phyloP scores from a whole-genome alignment of 768 basidiomycete species.

The Boletus barrowsii region DNA sequence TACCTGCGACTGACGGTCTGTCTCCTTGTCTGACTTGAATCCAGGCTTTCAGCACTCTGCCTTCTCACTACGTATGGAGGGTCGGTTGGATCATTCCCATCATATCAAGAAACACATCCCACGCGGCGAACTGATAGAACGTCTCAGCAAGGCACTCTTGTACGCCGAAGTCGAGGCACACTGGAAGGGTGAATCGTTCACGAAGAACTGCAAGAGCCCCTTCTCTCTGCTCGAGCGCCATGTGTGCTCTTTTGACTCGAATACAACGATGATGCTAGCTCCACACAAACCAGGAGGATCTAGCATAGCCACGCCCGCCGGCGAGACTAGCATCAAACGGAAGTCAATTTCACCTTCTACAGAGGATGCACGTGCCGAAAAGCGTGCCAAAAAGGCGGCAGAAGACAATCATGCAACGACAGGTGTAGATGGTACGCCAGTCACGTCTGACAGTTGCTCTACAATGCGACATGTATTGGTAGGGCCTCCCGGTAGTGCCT shows the following conservation, averaged over 20 bases:
- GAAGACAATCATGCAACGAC: conserved; percentile 36
- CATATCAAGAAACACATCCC: conserved; percentile 71
- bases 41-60: conserved; percentile 80
- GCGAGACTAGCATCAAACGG: conserved; percentile 42
- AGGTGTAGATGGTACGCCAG: conserved; percentile 40
- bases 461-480: not conserved
- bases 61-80: conserved; percentile 75
- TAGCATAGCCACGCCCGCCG: not conserved
- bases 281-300: conserved; percentile 19
- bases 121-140: conserved; percentile 77
- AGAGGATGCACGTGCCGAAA: conserved; percentile 54
- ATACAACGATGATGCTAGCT: conserved; percentile 17
- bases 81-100: conserved; percentile 64
- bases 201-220: conserved; percentile 60
- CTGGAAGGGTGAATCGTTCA: conserved; percentile 63
- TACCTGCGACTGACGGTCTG: not conserved
- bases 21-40: conserved; percentile 7
- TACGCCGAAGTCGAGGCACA: conserved; percentile 84
- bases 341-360: conserved; percentile 48
- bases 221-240: conserved; percentile 79
- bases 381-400: conserved; percentile 53
- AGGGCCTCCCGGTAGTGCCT: conserved; percentile 12
- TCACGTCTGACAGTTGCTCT: conserved; percentile 28
- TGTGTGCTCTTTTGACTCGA: conserved; percentile 56
- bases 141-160: conserved; percentile 75